Percentiles rank a stretch among this genome's conserved stretches.
Evolutionary conservation across 345 rosid genomes (phyloP).

Genomic region (Aquilaria yunnanensis): DNA sequence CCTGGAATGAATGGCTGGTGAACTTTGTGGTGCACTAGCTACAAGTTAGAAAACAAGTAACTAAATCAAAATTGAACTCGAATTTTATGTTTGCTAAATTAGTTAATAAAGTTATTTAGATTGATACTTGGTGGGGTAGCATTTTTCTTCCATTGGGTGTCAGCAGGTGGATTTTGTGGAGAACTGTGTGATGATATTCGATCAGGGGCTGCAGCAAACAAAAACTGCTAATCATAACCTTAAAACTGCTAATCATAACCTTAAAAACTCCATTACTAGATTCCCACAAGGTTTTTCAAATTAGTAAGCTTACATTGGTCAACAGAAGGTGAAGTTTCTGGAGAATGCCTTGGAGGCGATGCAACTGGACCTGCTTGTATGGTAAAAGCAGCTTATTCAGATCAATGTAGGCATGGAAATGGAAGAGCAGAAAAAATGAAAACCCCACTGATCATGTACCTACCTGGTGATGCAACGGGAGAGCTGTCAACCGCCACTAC

Average conservation of each 20-base stretch:
- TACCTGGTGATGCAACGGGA: conserved; percentile 27
- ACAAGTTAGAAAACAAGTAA: conserved; percentile 4
- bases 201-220: conserved; percentile 17
- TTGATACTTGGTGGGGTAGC: conserved; percentile 9
- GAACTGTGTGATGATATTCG: conserved; percentile 15
- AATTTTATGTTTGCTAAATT: neutral
- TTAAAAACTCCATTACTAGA: conserved; percentile 7
- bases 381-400: conserved; percentile 5
- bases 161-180: conserved; percentile 23
- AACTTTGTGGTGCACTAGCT: conserved; percentile 15
- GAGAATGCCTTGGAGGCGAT: conserved; percentile 4
- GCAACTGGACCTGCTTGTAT: conserved; percentile 7
- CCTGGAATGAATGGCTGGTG: conserved; percentile 11
- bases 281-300: neutral
- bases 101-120: conserved; percentile 11
- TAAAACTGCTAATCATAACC: conserved; percentile 7
- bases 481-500: conserved; percentile 21
- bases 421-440: conserved; percentile 17
- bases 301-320: conserved; percentile 14
- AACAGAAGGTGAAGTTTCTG: conserved; percentile 19
- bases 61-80: conserved; percentile 3
- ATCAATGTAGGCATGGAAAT: conserved; percentile 4
- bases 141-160: conserved; percentile 24
- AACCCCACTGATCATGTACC: conserved; percentile 21
- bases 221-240: conserved; percentile 6